phyloP scores from a whole-genome alignment of 2,329 filamentous ascomycete species.

The Fusarium pseudonygamai region DNA sequence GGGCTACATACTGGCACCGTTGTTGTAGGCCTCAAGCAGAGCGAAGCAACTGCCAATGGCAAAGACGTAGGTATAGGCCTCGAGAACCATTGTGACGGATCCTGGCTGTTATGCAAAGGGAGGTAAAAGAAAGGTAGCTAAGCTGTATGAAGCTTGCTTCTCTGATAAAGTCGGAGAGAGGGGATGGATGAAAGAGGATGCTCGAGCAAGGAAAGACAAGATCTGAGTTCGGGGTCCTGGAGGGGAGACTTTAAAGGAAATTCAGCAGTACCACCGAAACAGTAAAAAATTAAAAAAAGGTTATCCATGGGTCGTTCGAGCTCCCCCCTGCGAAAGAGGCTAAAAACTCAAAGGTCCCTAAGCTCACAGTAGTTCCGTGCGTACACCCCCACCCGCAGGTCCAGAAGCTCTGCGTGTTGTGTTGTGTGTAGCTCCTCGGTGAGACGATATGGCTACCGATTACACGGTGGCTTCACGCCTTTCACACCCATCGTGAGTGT shows the following conservation, averaged over 20 bases:
- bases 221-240: conserved; percentile 10
- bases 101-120: background rate
- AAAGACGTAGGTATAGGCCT: conserved; percentile 76
- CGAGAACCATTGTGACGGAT: conserved; percentile 61
- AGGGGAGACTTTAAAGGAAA: conserved; percentile 30
- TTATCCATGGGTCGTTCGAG: background rate
- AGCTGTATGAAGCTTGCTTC: conserved; percentile 14
- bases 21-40: conserved; percentile 81
- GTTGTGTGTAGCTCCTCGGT: conserved; percentile 16
- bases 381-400: conserved; percentile 12
- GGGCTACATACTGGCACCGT: conserved; percentile 73
- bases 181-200: conserved; percentile 18
- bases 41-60: conserved; percentile 80
- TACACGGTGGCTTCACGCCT: conserved; percentile 1
- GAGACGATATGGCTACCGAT: conserved; percentile 39
- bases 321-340: background rate
- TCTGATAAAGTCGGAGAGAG: background rate
- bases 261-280: background rate
- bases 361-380: conserved; percentile 1
- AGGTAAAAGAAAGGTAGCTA: conserved; percentile 2
- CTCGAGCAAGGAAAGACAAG: conserved; percentile 14
- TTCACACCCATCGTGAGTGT: conserved; percentile 18
- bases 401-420: conserved; percentile 7
- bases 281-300: background rate
- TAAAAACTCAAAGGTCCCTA: conserved; percentile 6